Evolutionary conservation across 306 rosid genomes (phyloP), one percentile per base, ranked within the genome.

Genomic region (Glycine soja): DNA sequence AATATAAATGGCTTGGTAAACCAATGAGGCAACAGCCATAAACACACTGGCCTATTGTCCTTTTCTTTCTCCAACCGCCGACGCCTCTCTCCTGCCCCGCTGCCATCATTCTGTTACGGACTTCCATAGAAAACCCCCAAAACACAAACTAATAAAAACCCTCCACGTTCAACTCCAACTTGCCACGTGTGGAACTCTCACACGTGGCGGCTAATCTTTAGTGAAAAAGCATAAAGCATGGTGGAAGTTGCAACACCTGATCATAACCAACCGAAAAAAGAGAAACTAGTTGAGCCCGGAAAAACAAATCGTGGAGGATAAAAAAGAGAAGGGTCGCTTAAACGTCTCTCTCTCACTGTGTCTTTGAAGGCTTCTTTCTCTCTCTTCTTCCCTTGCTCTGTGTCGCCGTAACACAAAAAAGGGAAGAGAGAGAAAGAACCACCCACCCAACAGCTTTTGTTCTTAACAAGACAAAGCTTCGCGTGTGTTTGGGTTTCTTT

Each of bases 51-150:
- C 81, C 18, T 48, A 11, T 84, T 76, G 79, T 72, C 83, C 76
- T 69, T 84, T 75, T 82, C 91, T 76, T 52, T 77, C 84, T 80
- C 86, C 85, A 83, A 80, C 89, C 74, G 78, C 87, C 79, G 78
- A 83, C 84, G 75, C 81, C 32, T 78, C 80, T 62, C 42, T 10
- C 24, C n/a, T 71, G 42, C 50, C 9, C 4, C 13, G 30, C 63
- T 1, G 5, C 19, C 73, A 47, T 80, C 38, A 71, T 62, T 2
- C 46, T 69, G 51, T 40, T 65, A 45, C 52, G 10, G 8, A 47
- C 59, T 0, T 8, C 61, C 54, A 18, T 3, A 0, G 5, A 4
- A 38, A 38, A 11, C 7, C 0, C 46, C 3, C 12, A 9, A 45
- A 45, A 45, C 48, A 7, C 0, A 4, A 38, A 0, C 81, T 36